phyloP scores from a whole-genome alignment of 176 grass and related monocot species.

The Thalia dealbata region DNA sequence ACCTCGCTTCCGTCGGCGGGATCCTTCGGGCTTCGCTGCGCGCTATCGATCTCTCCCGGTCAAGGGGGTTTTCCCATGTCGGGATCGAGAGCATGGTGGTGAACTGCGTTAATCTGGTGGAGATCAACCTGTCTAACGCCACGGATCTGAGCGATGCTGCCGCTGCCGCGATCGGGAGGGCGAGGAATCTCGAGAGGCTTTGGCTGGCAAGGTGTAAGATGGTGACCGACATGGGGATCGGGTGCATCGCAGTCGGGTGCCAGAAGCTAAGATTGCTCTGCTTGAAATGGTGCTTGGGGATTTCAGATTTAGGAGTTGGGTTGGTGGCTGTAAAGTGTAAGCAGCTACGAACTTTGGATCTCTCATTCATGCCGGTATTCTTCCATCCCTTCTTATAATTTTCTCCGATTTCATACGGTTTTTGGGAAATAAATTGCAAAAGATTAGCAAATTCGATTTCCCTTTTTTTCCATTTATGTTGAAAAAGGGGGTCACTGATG shows the following conservation, averaged over 20 bases:
- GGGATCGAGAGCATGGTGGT: constrained; percentile 39
- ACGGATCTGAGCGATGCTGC: constrained; percentile 43
- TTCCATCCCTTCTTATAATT: constrained; percentile 8
- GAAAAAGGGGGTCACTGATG: too few relatives aligned
- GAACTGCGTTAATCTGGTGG: constrained; percentile 29
- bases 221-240: constrained; percentile 69
- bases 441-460: neutral
- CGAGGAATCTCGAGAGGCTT: constrained; percentile 23
- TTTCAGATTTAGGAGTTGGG: constrained; percentile 58
- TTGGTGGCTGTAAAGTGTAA: constrained; percentile 65
- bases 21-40: constrained; percentile 9
- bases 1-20: constrained; percentile 15
- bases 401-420: neutral
- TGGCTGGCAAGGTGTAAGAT: constrained; percentile 53
- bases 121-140: constrained; percentile 71
- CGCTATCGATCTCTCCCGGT: constrained; percentile 59
- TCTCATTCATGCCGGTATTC: constrained; percentile 73
- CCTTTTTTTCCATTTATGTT: neutral
- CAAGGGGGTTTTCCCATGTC: constrained; percentile 33
- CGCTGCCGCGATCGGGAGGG: constrained; percentile 32
- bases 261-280: constrained; percentile 44
- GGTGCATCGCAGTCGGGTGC: constrained; percentile 69
- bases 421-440: neutral
- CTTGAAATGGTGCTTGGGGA: constrained; percentile 63
- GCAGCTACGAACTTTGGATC: constrained; percentile 46